Base-by-base conservation (phyloP, 78 protist species). In the Chrysochromulina parva region DNA sequence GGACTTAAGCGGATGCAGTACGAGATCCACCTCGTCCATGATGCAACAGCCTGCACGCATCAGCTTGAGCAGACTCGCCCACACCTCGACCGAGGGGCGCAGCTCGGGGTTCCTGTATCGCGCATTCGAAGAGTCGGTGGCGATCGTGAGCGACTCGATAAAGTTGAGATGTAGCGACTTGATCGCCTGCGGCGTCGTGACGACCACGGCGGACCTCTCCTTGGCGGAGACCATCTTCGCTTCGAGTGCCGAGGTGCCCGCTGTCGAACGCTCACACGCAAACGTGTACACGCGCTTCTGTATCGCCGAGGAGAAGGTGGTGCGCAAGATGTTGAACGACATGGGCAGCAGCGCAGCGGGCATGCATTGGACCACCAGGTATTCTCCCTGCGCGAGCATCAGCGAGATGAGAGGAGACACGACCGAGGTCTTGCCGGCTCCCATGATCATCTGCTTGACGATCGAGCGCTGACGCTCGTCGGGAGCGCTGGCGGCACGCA, bases 381-480 rank as follows among this genome's bases (percentile, higher is more conserved):
- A 1, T 28, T 48, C 53, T 26, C 94, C 94, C 48, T 92, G 84
- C 6, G 96, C 91, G 26, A 94, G 93, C 26, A 94, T 92, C 26
- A 94, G 88, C 58, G 73, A 73, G n/a, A 92, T 38, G 84, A 94
- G 87, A 24, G 96, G 96, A 1, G 85, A 54, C 38, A 94, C 82
- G 52, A 95, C 95, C 55, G 94, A 57, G 48, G 95, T 95, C 71
- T 95, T 95, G 71, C 96, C 96, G 9, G 93, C 87, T 24, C 96
- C 96, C 96, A 95, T 95, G 85, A 95, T 91, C 94, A 93, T 90
- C 81, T 95, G 96, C 76, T 89, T 82, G 26, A 91, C 95, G 19
- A 60, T 65, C 13, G 38, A 71, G 71, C 14, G 9, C 71, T 20
- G 28, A 10, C 24, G 26, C 26, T 10, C 9, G 10, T 13, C 62